Percentiles rank a stretch among this genome's conserved stretches.
These are phyloP conservation scores for Acanthamoeba lenticulata DNA, from an alignment of 208 protist species.

Conservation along the genomic window DNA sequence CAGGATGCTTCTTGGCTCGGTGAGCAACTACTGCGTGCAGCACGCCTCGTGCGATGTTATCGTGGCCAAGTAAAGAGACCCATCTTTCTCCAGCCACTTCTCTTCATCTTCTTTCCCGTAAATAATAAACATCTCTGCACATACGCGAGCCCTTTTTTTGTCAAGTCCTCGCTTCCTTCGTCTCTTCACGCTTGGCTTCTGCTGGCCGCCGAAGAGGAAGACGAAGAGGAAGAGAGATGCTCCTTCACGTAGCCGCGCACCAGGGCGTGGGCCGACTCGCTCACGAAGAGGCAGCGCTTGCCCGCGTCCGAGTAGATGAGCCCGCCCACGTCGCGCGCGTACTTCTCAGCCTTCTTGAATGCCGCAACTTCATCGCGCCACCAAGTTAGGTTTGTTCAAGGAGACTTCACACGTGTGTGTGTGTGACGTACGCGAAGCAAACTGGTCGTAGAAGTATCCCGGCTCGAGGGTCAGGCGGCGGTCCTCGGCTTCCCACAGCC, in stretches of 20 bases:
- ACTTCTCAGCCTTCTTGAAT: slow-evolving; percentile 1
- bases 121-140: no score
- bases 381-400: not conserved
- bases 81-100: not conserved
- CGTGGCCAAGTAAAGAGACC: slow-evolving; percentile 39
- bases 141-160: no score
- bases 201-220: no score
- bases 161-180: not conserved
- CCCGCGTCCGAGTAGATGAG: not conserved
- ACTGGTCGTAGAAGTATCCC: slow-evolving; percentile 51
- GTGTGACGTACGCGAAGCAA: not conserved
- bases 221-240: not conserved
- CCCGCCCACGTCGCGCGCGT: not conserved
- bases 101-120: not conserved
- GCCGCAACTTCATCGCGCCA: not conserved
- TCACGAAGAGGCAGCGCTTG: not conserved
- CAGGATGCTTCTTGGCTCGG: slow-evolving; percentile 29
- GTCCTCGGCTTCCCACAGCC: slow-evolving; percentile 61
- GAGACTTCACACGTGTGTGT: not conserved
- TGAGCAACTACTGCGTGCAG: slow-evolving; percentile 60
- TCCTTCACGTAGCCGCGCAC: not conserved
- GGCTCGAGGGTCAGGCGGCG: not conserved
- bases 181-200: not conserved
- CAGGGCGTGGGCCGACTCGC: not conserved
- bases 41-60: slow-evolving; percentile 33